Evolutionary conservation across 768 basidiomycete genomes (phyloP).

Genomic region (Podaxis rugospora): DNA sequence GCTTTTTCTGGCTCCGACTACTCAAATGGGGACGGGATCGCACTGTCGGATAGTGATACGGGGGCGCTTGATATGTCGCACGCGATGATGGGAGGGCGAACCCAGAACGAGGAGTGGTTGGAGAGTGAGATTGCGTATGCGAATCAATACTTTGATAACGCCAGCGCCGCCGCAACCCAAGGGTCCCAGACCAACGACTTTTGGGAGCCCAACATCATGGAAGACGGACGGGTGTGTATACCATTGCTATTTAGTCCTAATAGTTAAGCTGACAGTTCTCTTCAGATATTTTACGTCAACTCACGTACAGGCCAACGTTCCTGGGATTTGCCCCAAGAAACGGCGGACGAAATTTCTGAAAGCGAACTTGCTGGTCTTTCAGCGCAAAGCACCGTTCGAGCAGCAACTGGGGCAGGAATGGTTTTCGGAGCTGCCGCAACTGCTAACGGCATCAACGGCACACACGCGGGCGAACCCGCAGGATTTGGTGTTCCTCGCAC

Average conservation of each 20-base stretch:
- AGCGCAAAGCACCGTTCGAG: conserved; percentile 53
- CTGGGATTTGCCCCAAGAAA: conserved; percentile 77
- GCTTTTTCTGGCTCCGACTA: conserved; percentile 51
- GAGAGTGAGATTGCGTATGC: conserved; percentile 39
- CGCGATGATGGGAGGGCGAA: conserved; percentile 40
- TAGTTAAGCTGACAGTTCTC: not conserved
- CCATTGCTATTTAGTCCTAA: conserved; percentile 7
- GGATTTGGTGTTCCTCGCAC: conserved; percentile 9
- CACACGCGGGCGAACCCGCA: not conserved
- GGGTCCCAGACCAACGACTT: conserved; percentile 63
- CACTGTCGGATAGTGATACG: conserved; percentile 21
- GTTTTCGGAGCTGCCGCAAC: conserved; percentile 38
- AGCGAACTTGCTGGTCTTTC: conserved; percentile 58
- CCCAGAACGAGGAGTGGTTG: conserved; percentile 55
- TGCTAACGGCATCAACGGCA: conserved; percentile 10
- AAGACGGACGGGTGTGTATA: conserved; percentile 71
- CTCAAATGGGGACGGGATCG: conserved; percentile 29
- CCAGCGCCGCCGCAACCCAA: conserved; percentile 11
- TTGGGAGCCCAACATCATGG: conserved; percentile 87
- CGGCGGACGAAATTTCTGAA: conserved; percentile 60
- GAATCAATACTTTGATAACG: conserved; percentile 15
- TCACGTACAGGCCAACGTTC: conserved; percentile 81
- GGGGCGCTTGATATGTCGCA: conserved; percentile 46
- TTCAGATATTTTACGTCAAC: conserved; percentile 92
- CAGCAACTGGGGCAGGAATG: conserved; percentile 48